These are phyloP conservation scores for Lachancea sp. DNA, from an alignment of 805 yeast genomes.

Conservation along the genomic window DNA sequence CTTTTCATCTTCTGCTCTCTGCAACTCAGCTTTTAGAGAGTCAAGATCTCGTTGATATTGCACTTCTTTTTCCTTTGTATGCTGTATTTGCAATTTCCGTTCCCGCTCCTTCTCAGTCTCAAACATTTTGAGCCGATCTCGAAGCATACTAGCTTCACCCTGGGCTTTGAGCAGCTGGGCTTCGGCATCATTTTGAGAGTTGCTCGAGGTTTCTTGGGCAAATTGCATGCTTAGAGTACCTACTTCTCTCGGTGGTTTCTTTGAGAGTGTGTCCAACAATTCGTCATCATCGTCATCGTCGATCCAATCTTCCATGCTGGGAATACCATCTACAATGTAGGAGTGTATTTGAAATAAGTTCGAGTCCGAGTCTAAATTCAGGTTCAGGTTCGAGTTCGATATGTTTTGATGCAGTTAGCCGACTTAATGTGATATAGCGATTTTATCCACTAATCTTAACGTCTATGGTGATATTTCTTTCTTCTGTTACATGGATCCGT, in stretches of 20 bases:
- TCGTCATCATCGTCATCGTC: slow-evolving; percentile 35
- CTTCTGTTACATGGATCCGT: too few relatives aligned
- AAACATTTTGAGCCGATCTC: slow-evolving; percentile 52
- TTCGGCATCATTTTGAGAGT: neutral
- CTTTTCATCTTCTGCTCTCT: slow-evolving; percentile 47
- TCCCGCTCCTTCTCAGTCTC: slow-evolving; percentile 39
- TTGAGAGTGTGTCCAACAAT: slow-evolving; percentile 43
- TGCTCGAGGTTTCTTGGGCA: neutral
- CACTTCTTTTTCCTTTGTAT: slow-evolving; percentile 21
- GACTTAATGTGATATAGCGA: too few relatives aligned
- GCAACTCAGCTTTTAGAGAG: slow-evolving; percentile 37
- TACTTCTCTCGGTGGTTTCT: slow-evolving; percentile 31
- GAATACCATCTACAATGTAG: neutral
- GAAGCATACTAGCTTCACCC: slow-evolving; percentile 76
- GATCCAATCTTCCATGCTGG: slow-evolving; percentile 7
- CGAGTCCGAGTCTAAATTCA: neutral
- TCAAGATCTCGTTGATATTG: slow-evolving; percentile 32
- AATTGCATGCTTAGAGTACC: neutral
- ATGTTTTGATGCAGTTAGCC: too few relatives aligned
- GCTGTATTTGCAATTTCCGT: slow-evolving; percentile 24
- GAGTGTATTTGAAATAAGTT: too few relatives aligned
- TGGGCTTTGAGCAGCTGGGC: slow-evolving; percentile 45
- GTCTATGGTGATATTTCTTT: too few relatives aligned
- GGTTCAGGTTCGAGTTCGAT: neutral
- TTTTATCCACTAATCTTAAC: too few relatives aligned